Percentiles rank a stretch among this genome's conserved stretches.
These are phyloP conservation scores for Xerocomus amazonicus DNA, from an alignment of 1,284 basidiomycete species.

Conservation along the genomic window DNA sequence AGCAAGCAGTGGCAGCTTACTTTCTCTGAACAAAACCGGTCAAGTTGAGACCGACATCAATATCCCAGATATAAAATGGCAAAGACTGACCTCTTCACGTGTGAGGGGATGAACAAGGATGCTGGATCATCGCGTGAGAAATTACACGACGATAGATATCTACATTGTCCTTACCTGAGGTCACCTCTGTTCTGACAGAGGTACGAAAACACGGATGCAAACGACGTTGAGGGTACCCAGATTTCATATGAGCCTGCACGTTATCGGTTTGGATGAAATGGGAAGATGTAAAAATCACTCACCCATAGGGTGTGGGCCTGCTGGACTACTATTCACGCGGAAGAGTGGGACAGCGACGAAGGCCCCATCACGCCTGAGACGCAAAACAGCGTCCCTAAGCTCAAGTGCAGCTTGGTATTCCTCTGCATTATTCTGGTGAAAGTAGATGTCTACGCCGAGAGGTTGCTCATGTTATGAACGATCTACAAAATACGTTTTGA, in stretches of 20 bases:
- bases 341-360: conserved; percentile 74
- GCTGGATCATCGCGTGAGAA: neutral
- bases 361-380: conserved; percentile 65
- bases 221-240: conserved; percentile 71
- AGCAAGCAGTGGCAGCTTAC: conserved; percentile 30
- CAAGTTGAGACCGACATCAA: too few species aligned
- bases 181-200: conserved; percentile 61
- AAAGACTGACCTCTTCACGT: conserved; percentile 51
- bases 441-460: conserved; percentile 61
- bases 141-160: too few species aligned
- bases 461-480: neutral
- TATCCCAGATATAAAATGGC: neutral
- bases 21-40: conserved; percentile 28
- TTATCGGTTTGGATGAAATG: neutral
- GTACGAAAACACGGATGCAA: conserved; percentile 69
- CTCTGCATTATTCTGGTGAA: conserved; percentile 60
- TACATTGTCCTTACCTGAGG: conserved; percentile 49
- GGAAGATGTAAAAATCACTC: conserved; percentile 19
- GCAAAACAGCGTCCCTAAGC: conserved; percentile 65
- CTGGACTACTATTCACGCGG: conserved; percentile 62
- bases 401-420: conserved; percentile 63
- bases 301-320: conserved; percentile 77
- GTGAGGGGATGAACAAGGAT: conserved; percentile 71
- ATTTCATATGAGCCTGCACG: conserved; percentile 71
- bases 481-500: neutral